A percentile compares a stretch with the other conserved stretches of the same genome.
Conservation (phyloP, 2,329 filamentous ascomycete species). For the Stagonosporopsis tanaceti region DNA sequence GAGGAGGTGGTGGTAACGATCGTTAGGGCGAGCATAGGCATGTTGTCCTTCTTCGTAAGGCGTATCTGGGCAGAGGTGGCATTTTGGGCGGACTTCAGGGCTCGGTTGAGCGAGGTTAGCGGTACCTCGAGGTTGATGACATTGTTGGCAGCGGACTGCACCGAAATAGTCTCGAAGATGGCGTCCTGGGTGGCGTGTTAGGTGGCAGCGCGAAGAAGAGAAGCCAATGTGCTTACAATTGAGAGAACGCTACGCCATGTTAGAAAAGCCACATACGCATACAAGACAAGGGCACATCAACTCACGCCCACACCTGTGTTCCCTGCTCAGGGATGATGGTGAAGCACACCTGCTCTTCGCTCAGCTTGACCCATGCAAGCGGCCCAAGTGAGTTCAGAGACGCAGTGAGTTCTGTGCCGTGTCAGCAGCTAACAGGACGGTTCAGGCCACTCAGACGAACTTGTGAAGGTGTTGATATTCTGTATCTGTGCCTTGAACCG, state of each 20-base stretch:
- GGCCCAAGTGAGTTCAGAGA: slow-evolving; percentile 75
- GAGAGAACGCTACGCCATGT: slow-evolving; percentile 49
- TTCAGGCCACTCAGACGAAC: slow-evolving; percentile 45
- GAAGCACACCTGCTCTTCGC: slow-evolving; percentile 87
- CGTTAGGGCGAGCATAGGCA: slow-evolving; percentile 87
- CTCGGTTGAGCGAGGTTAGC: slow-evolving; percentile 84
- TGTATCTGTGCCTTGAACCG: slow-evolving; percentile 62
- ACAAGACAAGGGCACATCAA: slow-evolving; percentile 40
- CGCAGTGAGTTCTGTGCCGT: slow-evolving; percentile 63
- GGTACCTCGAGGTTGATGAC: slow-evolving; percentile 97
- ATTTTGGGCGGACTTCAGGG: slow-evolving; percentile 86
- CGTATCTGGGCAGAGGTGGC: slow-evolving; percentile 84
- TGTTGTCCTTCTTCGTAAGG: slow-evolving; percentile 89
- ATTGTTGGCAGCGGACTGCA: slow-evolving; percentile 87
- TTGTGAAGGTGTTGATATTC: slow-evolving; percentile 62
- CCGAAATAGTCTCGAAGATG: slow-evolving; percentile 86
- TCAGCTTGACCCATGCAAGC: slow-evolving; percentile 88
- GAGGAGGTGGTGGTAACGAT: slow-evolving; percentile 76
- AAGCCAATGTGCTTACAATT: slow-evolving; percentile 50
- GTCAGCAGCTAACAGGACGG: slow-evolving; percentile 3
- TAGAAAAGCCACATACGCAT: slow-evolving; percentile 29
- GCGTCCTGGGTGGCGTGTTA: slow-evolving; percentile 67
- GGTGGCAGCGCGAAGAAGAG: slow-evolving; percentile 1
- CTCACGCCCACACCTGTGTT: slow-evolving; percentile 94
- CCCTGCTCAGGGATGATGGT: slow-evolving; percentile 95